Evolutionary conservation across 2,329 filamentous ascomycete species (phyloP).

Genomic region (Fusarium armeniacum): DNA sequence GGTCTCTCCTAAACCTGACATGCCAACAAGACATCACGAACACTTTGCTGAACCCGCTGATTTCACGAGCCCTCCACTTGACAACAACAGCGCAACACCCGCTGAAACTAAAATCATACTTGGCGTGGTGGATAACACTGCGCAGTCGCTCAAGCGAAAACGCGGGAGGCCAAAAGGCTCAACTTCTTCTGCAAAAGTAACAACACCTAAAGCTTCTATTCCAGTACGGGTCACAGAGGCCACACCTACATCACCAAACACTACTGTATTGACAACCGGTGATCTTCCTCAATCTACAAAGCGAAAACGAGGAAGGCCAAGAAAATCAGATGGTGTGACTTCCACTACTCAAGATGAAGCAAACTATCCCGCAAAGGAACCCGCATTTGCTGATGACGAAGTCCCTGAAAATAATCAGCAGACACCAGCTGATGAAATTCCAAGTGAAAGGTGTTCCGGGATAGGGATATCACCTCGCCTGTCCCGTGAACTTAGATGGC

Average conservation of each 20-base stretch:
- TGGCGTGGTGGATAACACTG: not conserved
- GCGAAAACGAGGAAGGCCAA: constrained; percentile 22
- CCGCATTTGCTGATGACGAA: not conserved
- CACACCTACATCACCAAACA: not conserved
- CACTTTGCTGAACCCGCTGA: not conserved
- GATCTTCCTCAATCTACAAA: not conserved
- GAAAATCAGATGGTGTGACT: constrained; percentile 8
- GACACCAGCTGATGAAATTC: not conserved
- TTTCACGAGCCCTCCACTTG: not conserved
- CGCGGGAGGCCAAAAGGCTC: constrained; percentile 44
- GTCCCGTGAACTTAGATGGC: constrained; percentile 36
- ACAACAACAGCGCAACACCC: not conserved
- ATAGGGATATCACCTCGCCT: not conserved
- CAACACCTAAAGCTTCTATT: not conserved
- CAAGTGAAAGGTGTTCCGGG: not conserved
- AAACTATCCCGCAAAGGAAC: not conserved
- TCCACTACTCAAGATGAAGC: not conserved
- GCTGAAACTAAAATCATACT: not conserved
- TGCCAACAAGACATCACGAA: not conserved
- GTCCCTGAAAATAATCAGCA: not conserved
- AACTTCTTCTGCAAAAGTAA: not conserved
- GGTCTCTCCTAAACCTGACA: not conserved
- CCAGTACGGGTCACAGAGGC: not conserved
- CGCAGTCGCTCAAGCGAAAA: constrained; percentile 35
- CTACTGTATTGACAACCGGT: not conserved